Evolutionary conservation across 2,329 filamentous ascomycete species (phyloP).

Genomic region (Pezicula carpinea): DNA sequence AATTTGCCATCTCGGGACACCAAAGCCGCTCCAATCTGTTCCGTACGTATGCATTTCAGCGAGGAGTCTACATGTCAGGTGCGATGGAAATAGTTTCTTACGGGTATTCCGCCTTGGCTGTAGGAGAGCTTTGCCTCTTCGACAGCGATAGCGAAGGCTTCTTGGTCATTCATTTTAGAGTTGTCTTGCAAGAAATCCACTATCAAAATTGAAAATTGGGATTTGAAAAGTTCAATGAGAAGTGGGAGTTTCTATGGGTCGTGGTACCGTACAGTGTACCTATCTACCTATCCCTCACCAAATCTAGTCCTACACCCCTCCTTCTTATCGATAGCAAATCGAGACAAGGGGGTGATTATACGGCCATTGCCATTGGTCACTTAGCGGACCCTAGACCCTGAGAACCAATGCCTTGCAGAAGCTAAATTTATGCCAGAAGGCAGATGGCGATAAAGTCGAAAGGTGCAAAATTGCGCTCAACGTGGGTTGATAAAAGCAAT

Average conservation of each 20-base stretch:
- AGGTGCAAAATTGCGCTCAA: background rate
- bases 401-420: too few species aligned
- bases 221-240: background rate
- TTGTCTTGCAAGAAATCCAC: background rate
- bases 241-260: background rate
- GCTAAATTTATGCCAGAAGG: conserved; percentile 4
- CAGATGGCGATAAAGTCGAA: background rate
- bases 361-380: too few species aligned
- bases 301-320: background rate
- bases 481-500: too few species aligned
- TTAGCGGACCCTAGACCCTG: too few species aligned
- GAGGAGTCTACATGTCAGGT: background rate
- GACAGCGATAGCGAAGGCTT: conserved; percentile 39
- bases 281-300: too few species aligned
- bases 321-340: conserved; percentile 5
- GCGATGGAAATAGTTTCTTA: conserved; percentile 21
- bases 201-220: background rate
- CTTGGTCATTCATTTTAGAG: conserved; percentile 35
- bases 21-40: conserved; percentile 50
- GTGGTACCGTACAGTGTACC: too few species aligned
- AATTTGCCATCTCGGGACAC: conserved; percentile 66
- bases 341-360: background rate
- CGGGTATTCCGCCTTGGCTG: conserved; percentile 44
- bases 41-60: background rate
- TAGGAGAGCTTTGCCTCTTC: conserved; percentile 42